Base-by-base conservation (phyloP, 2,329 filamentous ascomycete genomes). In the Trichoderma sp. region DNA sequence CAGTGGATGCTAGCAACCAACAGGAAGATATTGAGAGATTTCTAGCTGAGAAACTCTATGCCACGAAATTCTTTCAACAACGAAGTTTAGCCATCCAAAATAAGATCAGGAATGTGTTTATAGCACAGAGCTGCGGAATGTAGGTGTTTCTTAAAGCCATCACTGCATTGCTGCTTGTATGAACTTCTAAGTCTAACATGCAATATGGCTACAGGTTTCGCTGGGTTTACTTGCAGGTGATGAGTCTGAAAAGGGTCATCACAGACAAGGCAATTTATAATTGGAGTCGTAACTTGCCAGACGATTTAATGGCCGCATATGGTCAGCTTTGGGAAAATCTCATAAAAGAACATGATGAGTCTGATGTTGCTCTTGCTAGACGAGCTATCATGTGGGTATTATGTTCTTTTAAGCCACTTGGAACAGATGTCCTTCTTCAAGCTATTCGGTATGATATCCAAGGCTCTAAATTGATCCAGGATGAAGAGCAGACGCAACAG, bases 171-270 rank as follows among this genome's bases (percentile, higher is more conserved):
- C 24, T 5, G 5, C 4, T 6, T 68, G n/a, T 13, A 27, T 53
- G 0, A 1, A 29, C 16, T 19, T 37, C 7, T 8, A 43, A 4
- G 14, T 10, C 21, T 57, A 19, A 63, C 27, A 16, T 11, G n/a
- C n/a, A n/a, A n/a, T n/a, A 3, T 11, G 27, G 37, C 61, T 21
- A 24, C 24, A 73, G 72, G 70, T 73, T 73, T 19, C 72, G 70
- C 55, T 73, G 72, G 72, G 72, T 72, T 19, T 56, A 70, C 2
- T 68, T 73, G 2, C 72, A 73, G n/a, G 71, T 72, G 21, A 49
- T 68, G 2, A 68, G 70, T 8, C 65, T 73, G 1, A 19, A 71
- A 10, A 58, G 61, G 4, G 49, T 58, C 4, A 43, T 57, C 4
- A 31, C 63, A 5, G 31, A 72, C 24, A 40, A 58, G 4, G 72